Evolutionary conservation across 331 rosid genomes (phyloP).

Genomic region (Arachis monticola): DNA sequence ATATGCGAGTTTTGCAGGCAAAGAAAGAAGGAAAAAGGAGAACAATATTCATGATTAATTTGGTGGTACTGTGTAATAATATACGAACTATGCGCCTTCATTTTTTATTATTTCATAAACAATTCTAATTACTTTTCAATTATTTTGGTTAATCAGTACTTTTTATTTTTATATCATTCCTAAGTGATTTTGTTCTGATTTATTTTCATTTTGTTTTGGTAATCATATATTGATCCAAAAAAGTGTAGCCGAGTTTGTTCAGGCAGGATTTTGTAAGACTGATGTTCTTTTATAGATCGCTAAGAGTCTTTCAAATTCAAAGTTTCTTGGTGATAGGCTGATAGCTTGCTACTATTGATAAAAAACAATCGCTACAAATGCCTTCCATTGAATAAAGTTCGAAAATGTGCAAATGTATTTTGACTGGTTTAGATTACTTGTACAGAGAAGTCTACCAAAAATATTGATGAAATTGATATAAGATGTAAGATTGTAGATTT

Average conservation of each 20-base stretch:
- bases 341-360: slow-evolving; percentile 87
- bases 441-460: slow-evolving; percentile 79
- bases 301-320: slow-evolving; percentile 68
- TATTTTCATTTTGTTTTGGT: neutral
- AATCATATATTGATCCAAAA: slow-evolving; percentile 94
- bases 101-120: neutral
- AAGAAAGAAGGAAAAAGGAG: too few relatives aligned
- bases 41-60: too few relatives aligned
- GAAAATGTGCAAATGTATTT: slow-evolving; percentile 79
- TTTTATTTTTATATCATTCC: slow-evolving; percentile 13
- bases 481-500: slow-evolving; percentile 97
- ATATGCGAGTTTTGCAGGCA: too few relatives aligned
- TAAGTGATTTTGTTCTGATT: slow-evolving; percentile 40
- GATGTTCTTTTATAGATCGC: slow-evolving; percentile 74
- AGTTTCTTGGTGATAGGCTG: slow-evolving; percentile 66
- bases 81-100: slow-evolving; percentile 1
- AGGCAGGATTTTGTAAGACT: slow-evolving; percentile 94
- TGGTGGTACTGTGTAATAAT: too few relatives aligned
- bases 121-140: neutral
- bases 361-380: slow-evolving; percentile 77
- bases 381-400: slow-evolving; percentile 73
- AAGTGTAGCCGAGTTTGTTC: slow-evolving; percentile 90
- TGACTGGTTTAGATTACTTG: slow-evolving; percentile 89
- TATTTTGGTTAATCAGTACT: neutral
- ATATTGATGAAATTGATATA: slow-evolving; percentile 68